Evolutionary conservation across 2,329 filamentous ascomycete genomes (phyloP).

Genomic region (Sporothrix phasma): DNA sequence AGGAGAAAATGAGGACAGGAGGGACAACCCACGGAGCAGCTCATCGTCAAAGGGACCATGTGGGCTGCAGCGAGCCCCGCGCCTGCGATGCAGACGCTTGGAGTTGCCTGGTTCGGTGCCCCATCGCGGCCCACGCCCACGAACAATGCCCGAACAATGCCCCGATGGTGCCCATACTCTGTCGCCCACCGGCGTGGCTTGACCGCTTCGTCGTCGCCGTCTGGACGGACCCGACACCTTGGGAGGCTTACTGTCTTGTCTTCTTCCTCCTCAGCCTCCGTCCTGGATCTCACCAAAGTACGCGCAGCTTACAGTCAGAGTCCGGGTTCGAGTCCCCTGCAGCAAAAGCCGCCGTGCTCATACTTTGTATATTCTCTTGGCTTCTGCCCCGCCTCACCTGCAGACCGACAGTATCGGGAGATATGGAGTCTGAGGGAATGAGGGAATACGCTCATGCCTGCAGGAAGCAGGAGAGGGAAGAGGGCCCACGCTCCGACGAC

Average conservation of each 20-base stretch:
- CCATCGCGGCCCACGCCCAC: too few relatives aligned
- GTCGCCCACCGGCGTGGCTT: not conserved
- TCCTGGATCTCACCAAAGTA: too few relatives aligned
- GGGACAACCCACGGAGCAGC: too few relatives aligned
- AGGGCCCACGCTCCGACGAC: too few relatives aligned
- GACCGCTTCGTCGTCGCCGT: not conserved
- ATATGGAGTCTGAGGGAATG: not conserved
- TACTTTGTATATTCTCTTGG: not conserved
- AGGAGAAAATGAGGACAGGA: too few relatives aligned
- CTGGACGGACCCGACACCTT: not conserved
- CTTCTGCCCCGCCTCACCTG: not conserved
- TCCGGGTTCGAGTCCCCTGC: too few relatives aligned
- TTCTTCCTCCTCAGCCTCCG: too few relatives aligned
- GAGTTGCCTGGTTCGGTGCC: too few relatives aligned
- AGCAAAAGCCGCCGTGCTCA: too few relatives aligned
- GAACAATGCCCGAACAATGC: too few relatives aligned
- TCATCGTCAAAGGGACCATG: too few relatives aligned
- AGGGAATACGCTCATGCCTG: not conserved
- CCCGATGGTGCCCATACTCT: not conserved
- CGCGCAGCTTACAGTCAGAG: not conserved
- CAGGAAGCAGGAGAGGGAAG: not conserved
- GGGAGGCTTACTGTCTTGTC: not conserved
- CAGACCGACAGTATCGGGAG: slow-evolving; percentile 2
- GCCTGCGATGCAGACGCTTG: not conserved
- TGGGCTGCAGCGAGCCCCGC: not conserved